phyloP scores from a whole-genome alignment of 192 early-diverging fungal species.

The Tieghemiomyces parasiticus region DNA sequence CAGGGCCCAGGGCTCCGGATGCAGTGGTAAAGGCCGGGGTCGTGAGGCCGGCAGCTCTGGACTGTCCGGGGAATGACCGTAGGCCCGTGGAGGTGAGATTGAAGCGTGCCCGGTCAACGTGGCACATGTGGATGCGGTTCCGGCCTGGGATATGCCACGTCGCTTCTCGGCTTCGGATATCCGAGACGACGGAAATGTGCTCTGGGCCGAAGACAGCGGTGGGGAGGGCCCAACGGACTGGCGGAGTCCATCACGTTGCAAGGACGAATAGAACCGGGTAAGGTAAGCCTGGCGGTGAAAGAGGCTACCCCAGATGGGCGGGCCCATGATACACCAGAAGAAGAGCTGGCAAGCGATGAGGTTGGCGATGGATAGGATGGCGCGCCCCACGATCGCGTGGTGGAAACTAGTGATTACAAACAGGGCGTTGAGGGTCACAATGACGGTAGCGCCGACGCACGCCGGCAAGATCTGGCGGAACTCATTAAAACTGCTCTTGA shows the following conservation, averaged over 20 bases:
- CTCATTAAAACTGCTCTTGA: constrained; percentile 31
- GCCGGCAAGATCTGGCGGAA: constrained; percentile 17
- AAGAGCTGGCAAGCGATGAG: constrained; percentile 14
- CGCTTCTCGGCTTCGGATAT: neutral
- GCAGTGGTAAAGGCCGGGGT: too few relatives aligned
- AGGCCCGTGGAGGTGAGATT: neutral
- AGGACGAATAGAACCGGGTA: constrained; percentile 2
- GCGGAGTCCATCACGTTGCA: constrained; percentile 8
- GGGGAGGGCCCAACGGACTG: neutral
- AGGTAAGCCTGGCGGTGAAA: constrained; percentile 15
- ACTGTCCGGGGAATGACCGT: neutral
- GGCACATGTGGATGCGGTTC: neutral
- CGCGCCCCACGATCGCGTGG: constrained; percentile 18
- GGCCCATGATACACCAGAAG: constrained; percentile 25
- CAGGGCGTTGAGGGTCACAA: constrained; percentile 16
- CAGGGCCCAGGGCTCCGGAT: neutral
- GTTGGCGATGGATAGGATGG: constrained; percentile 15
- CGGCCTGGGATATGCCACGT: neutral
- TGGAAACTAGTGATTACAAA: constrained; percentile 20
- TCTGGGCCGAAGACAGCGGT: neutral
- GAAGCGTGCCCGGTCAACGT: neutral
- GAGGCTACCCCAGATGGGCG: constrained; percentile 18
- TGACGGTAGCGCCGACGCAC: constrained; percentile 19
- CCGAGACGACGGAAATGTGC: too few relatives aligned
- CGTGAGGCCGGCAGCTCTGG: too few relatives aligned